Evolutionary conservation across 2,329 filamentous ascomycete species (phyloP).

Genomic region (Aspergillus melleus): DNA sequence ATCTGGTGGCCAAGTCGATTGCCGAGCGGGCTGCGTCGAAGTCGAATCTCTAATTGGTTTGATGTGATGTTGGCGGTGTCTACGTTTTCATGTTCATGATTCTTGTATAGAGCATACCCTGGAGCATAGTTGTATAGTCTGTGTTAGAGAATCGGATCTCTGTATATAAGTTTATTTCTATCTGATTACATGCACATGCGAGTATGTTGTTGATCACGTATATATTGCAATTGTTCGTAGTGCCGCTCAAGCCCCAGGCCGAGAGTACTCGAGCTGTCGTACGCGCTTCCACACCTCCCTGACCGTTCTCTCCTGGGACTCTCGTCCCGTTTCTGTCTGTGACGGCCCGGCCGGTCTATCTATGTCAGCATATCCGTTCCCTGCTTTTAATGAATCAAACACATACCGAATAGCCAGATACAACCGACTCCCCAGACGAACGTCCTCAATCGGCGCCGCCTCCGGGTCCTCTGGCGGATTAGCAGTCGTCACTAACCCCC

Average conservation of each 20-base stretch:
- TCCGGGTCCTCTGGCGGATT: slow-evolving; percentile 64
- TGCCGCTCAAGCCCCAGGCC: slow-evolving; percentile 56
- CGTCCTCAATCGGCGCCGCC: slow-evolving; percentile 59
- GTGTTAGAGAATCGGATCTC: background rate
- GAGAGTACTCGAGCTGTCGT: slow-evolving; percentile 62
- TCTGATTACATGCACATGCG: background rate
- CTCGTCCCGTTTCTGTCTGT: slow-evolving; percentile 60
- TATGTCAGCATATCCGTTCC: slow-evolving; percentile 3
- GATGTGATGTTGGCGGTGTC: slow-evolving; percentile 2
- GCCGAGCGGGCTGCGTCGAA: slow-evolving; percentile 38
- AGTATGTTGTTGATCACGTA: background rate
- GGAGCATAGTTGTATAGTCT: slow-evolving; percentile 20
- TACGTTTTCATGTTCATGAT: slow-evolving; percentile 21
- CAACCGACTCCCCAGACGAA: slow-evolving; percentile 64
- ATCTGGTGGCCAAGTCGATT: slow-evolving; percentile 49
- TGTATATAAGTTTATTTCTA: background rate
- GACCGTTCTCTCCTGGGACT: slow-evolving; percentile 69
- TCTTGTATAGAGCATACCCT: slow-evolving; percentile 24
- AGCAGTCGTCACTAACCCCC: slow-evolving; percentile 71
- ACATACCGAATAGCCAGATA: slow-evolving; percentile 68
- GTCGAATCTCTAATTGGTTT: slow-evolving; percentile 26
- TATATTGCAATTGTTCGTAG: slow-evolving; percentile 3
- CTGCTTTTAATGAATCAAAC: background rate
- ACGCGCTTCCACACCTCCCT: slow-evolving; percentile 73
- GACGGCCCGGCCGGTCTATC: slow-evolving; percentile 64